phyloP scores from a whole-genome alignment of 2,329 filamentous ascomycete species.

The Diaporthe sp. region DNA sequence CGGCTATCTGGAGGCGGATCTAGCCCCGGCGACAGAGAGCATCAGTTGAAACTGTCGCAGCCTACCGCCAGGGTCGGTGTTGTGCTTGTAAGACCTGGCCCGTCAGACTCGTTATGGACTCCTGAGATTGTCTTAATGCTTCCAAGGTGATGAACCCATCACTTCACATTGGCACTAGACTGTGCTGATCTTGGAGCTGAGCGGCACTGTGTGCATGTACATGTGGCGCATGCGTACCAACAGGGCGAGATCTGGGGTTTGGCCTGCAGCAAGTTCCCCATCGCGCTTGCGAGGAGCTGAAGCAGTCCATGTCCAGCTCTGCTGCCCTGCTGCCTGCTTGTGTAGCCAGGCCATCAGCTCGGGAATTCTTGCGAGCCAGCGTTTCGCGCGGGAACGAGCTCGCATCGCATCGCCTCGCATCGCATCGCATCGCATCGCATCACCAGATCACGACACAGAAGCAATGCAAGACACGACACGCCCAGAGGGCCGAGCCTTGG shows the following conservation, averaged over 20 bases:
- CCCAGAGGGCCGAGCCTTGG: slow-evolving; percentile 19
- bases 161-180: not conserved
- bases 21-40: not conserved
- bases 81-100: slow-evolving; percentile 38
- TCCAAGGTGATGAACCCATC: not conserved
- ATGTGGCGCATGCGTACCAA: not conserved
- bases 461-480: slow-evolving; percentile 17
- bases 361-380: slow-evolving; percentile 23
- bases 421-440: not conserved
- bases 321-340: not conserved
- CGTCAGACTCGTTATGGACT: slow-evolving; percentile 34
- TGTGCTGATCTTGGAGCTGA: not conserved
- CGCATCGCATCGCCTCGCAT: not conserved
- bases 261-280: not conserved
- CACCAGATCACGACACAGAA: slow-evolving; percentile 5
- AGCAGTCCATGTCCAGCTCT: not conserved
- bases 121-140: too few species aligned
- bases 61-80: not conserved
- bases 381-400: not conserved
- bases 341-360: slow-evolving; percentile 1
- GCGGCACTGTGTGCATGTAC: not conserved
- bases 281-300: not conserved
- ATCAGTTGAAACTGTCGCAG: slow-evolving; percentile 3
- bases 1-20: not conserved
- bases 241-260: slow-evolving; percentile 2